A percentile compares a stretch with the other conserved stretches of the same genome.
These are phyloP conservation scores for Trapa incisa DNA, from an alignment of 345 rosid genomes.

Conservation along the genomic window DNA sequence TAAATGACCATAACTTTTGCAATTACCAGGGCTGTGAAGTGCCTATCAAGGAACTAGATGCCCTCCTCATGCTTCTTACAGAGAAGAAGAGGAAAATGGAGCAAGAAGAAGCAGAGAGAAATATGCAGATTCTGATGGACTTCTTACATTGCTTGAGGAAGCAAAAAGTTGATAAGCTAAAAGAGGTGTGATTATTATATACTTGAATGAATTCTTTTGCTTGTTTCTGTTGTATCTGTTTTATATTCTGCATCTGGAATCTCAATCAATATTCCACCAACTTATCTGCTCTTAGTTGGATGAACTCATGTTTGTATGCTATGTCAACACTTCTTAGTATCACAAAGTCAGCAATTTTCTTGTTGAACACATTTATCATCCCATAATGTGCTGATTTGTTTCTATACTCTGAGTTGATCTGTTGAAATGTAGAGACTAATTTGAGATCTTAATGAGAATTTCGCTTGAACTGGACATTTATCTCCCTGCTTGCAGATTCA, in stretches of 20 bases:
- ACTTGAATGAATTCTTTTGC: too few relatives aligned
- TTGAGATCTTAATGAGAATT: too few relatives aligned
- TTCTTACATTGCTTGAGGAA: constrained; percentile 75
- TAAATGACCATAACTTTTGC: neutral
- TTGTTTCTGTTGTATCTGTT: too few relatives aligned
- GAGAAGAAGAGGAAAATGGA: constrained; percentile 95
- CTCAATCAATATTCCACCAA: too few relatives aligned
- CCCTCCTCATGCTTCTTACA: constrained; percentile 53
- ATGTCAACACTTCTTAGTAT: neutral
- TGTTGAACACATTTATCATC: too few relatives aligned
- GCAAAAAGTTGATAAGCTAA: constrained; percentile 82
- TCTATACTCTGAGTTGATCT: too few relatives aligned
- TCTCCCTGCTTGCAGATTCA: constrained; percentile 37
- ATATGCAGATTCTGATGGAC: constrained; percentile 89
- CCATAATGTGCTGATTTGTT: too few relatives aligned
- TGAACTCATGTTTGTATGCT: neutral
- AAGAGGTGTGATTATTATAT: constrained; percentile 37
- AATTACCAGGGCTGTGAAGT: constrained; percentile 68
- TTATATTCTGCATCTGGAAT: too few relatives aligned
- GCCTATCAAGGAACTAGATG: constrained; percentile 80
- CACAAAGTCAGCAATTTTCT: neutral
- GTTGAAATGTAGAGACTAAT: too few relatives aligned
- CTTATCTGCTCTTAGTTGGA: constrained; percentile 2
- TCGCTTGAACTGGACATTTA: neutral
- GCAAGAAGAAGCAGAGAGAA: constrained; percentile 96